A percentile compares a stretch with the other conserved stretches of the same genome.
These are phyloP conservation scores for Phytophthora rubi DNA, from an alignment of 352 stramenopile species.

Conservation along the genomic window DNA sequence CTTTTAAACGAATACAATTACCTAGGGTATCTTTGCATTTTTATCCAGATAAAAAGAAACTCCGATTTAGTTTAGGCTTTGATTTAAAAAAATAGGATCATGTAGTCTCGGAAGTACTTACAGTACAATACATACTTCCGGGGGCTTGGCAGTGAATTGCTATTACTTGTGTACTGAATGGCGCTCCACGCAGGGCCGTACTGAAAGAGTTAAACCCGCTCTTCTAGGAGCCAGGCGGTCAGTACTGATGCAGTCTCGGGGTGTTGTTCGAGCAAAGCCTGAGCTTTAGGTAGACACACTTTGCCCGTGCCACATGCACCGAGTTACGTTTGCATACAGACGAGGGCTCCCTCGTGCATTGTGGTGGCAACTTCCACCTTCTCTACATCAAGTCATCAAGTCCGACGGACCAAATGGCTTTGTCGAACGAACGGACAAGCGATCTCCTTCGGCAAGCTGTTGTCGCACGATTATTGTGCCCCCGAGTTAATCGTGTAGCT, in stretches of 20 bases:
- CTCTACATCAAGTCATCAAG: slow-evolving; percentile 3
- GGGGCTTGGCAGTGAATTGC: not conserved
- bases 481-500: slow-evolving; percentile 15
- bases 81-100: no score
- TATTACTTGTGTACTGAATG: not conserved
- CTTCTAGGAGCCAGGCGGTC: not conserved
- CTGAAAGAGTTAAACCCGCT: not conserved
- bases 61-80: no score
- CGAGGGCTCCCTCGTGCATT: not conserved
- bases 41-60: no score
- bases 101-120: no score
- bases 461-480: slow-evolving; percentile 21
- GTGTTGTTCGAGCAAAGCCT: not conserved
- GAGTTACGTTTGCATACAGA: not conserved
- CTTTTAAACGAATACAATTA: no score
- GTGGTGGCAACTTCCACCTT: not conserved
- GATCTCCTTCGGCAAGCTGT: not conserved
- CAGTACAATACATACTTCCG: no score
- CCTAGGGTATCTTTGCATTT: no score
- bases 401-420: not conserved
- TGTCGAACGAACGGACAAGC: not conserved
- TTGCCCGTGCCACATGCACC: not conserved
- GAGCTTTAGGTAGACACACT: not conserved
- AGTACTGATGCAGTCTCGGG: not conserved
- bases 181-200: not conserved